These are phyloP conservation scores for Pelargonium nanum DNA, from an alignment of 345 rosid species.

Conservation along the genomic window DNA sequence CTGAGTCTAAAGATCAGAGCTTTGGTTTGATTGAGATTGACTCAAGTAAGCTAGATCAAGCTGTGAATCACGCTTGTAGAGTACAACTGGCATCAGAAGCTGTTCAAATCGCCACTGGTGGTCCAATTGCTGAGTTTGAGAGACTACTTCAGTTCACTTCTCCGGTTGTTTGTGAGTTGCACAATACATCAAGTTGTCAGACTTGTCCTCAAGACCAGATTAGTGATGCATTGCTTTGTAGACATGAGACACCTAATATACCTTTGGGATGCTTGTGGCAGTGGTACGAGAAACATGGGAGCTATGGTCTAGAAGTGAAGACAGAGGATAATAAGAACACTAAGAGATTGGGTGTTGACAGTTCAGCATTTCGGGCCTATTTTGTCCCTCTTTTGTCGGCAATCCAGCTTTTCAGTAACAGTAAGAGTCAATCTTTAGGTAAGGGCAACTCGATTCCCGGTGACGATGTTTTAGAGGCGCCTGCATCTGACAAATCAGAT, in stretches of 20 bases:
- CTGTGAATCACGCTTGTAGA: constrained; percentile 25
- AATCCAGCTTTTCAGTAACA: constrained; percentile 35
- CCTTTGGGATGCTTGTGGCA: constrained; percentile 38
- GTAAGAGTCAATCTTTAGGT: constrained; percentile 7
- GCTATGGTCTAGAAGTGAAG: constrained; percentile 44
- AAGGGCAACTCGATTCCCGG: constrained; percentile 5
- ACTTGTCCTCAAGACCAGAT: constrained; percentile 18
- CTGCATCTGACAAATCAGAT: constrained; percentile 6
- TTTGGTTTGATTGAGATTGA: constrained; percentile 14
- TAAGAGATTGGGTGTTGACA: constrained; percentile 34
- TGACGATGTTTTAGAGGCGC: constrained; percentile 9
- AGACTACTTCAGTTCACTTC: constrained; percentile 35
- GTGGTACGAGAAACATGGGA: constrained; percentile 49
- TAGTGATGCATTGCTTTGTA: constrained; percentile 17
- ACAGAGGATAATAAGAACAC: constrained; percentile 32
- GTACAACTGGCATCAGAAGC: constrained; percentile 40
- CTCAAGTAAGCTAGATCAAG: constrained; percentile 19
- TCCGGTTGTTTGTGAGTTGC: constrained; percentile 28
- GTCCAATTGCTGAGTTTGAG: constrained; percentile 47
- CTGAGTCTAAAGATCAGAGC: constrained; percentile 12
- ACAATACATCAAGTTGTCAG: constrained; percentile 17
- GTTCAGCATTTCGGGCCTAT: constrained; percentile 34
- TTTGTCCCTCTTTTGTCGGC: constrained; percentile 54
- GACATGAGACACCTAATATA: constrained; percentile 31
- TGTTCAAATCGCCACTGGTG: constrained; percentile 34